Evolutionary conservation across 2,329 filamentous ascomycete genomes (phyloP), one percentile per base, ranked within the genome.

Genomic region (Aspergillus niger): DNA sequence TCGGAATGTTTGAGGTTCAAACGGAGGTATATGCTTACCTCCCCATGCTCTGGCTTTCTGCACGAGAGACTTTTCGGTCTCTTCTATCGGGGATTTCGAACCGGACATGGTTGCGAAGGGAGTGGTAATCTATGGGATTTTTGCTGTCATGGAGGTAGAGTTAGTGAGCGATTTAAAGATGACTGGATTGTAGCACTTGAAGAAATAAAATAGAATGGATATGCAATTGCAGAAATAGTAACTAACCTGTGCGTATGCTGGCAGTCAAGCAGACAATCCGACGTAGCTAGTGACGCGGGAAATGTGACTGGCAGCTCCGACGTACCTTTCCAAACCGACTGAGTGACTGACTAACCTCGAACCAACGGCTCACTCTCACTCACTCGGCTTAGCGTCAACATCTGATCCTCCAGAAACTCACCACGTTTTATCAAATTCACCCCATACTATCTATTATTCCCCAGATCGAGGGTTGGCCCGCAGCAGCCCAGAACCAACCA

Each of bases 31-130:
- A 47, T 13, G 26, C 72, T 63, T 72, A 80, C 78, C 78, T 72
- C 78, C 78, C 77, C 78, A 80, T 57, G 73, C 75, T 61, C 72
- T 71, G 57, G 72, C 73, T 64, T 71, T 72, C 61, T 77, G 72
- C 28, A 78, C 67, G 39, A 77, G 62, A 50, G 77, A 74, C 60
- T 74, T 68, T 62, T 78, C 78, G 8, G 74, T 69, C 61, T 73
- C 63, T 63, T 78, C 72, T 30, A 69, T 62, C 43, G 69, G 55
- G 41, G 72, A 70, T 39, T 73, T 60, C 41, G 66, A 50, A 57
- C 65, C 64, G 15, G 72, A 56, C 72, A 75, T 76, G 62, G 20
- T 66, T 55, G 36, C 43, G 50, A 58, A 22, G 17, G 13, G 20
- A 20, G n/a, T 56, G 30, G 32, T 6, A 5, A 15, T 36, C 32